Base-by-base conservation (phyloP, 2,329 filamentous ascomycete species). In the Stylonectria norvegica region DNA sequence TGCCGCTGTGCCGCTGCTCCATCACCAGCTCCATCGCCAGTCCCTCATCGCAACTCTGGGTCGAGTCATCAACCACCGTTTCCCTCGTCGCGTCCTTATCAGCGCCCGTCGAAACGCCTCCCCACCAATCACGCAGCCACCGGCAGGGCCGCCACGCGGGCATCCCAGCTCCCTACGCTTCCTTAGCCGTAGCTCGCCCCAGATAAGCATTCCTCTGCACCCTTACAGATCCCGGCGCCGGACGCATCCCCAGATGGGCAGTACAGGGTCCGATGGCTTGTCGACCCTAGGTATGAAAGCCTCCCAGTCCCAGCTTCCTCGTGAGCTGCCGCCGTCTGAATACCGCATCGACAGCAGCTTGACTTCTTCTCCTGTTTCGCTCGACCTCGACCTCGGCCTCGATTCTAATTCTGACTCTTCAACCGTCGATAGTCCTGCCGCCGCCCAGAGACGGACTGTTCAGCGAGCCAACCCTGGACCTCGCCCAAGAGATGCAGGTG, bases 231-330 rank as follows among this genome's bases (percentile, higher is more conserved):
- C 45, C 48, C 36, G 38, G 41, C 36, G 38, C 36, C 40, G 36
- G 35, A 30, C 36, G 40, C 31, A 37, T 35, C 36, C 16, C 36
- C 20, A 27, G 18, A 31, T 19, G 25, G 15, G 31, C 41, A 47
- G 53, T 50, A 42, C 39, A 36, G 36, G 33, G 18, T 48, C 36
- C 54, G 49, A 56, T 49, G 43, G 48, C 38, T 37, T 35, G 40
- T 49, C 39, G 46, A 40, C 44, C 44, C 38, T 52, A n/a, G n/a
- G n/a, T n/a, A 53, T 56, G 53, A 56, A 55, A 55, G 51, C 39
- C 45, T 37, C 43, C 43, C 53, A 45, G 36, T 37, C 43, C 43
- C 53, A 45, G 36, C 34, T 48, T 47, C 48, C 41, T 47, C 52
- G 41, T 32, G 40, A 42, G 43, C 35, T 29, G 33, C 32, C 22